Conservation (phyloP, 108 stramenopile genomes). For the Conticribra guillardii region DNA sequence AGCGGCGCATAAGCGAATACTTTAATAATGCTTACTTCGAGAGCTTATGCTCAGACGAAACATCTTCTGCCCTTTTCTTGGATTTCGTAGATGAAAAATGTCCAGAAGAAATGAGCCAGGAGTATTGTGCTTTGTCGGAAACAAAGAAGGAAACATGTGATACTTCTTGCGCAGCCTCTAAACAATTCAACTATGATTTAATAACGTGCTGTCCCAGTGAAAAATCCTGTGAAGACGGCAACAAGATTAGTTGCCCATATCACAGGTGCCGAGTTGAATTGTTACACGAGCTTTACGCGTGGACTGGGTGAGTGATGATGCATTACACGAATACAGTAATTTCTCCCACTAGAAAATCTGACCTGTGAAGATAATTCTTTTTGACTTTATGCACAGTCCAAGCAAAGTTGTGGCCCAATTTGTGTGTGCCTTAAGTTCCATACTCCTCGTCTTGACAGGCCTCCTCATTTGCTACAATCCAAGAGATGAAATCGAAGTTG, state of each 20-base stretch:
- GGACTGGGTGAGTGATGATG: conserved; percentile 10
- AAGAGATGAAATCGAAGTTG: conserved; percentile 52
- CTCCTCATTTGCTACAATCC: conserved; percentile 51
- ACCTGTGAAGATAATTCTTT: background rate
- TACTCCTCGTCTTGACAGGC: conserved; percentile 47
- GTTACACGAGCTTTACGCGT: conserved; percentile 19
- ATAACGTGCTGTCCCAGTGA: conserved; percentile 42
- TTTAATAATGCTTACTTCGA: conserved; percentile 48
- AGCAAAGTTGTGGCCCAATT: conserved; percentile 15
- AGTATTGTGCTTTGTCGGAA: conserved; percentile 12
- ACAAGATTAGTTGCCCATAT: conserved; percentile 29
- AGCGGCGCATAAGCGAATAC: conserved; percentile 14
- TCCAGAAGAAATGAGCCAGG: conserved; percentile 30
- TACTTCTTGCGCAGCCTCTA: conserved; percentile 16
- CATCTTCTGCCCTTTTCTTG: conserved; percentile 20
- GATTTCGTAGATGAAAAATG: conserved; percentile 32
- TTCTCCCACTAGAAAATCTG: background rate
- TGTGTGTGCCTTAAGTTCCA: conserved; percentile 16
- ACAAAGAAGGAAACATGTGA: conserved; percentile 16
- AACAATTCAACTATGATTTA: conserved; percentile 4
- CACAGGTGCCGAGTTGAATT: conserved; percentile 39
- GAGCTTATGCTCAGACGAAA: conserved; percentile 34
- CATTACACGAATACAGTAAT: background rate
- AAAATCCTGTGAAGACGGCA: conserved; percentile 21
- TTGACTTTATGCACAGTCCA: conserved; percentile 4